A percentile compares a stretch with the other conserved stretches of the same genome.
Conservation (phyloP, 768 basidiomycete species). For the Rubroboletus satanas region DNA sequence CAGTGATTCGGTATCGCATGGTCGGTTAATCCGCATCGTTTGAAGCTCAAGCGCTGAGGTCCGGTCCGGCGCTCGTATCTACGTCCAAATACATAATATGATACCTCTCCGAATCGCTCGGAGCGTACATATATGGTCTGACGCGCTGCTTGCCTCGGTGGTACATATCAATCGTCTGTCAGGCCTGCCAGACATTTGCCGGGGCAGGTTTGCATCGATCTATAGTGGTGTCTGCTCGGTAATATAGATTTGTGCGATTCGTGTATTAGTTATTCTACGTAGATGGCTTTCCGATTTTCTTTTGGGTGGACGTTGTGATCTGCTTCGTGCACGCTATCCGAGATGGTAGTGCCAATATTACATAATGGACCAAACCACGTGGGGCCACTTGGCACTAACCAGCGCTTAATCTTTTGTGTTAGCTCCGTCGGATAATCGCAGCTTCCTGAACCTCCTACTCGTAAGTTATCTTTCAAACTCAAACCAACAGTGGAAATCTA, state of each 20-base stretch:
- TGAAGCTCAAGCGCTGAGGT: neutral
- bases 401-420: no score
- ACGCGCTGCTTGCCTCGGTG: neutral
- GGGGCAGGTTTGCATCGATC: neutral
- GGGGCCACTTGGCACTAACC: no score
- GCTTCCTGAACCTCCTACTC: neutral
- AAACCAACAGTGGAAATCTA: neutral
- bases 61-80: neutral
- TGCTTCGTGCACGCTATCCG: no score
- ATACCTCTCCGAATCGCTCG: neutral
- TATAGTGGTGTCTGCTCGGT: neutral
- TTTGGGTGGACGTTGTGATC: neutral
- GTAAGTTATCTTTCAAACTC: neutral
- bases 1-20: conserved; percentile 50
- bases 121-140: neutral
- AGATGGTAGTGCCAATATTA: no score
- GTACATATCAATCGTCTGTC: neutral
- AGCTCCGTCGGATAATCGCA: neutral
- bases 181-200: neutral
- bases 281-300: neutral
- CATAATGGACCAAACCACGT: no score
- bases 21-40: conserved; percentile 24
- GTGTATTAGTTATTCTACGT: neutral
- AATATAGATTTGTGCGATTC: neutral
- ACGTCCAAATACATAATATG: neutral